These are phyloP conservation scores for Stephanodiscus triporus DNA, from an alignment of 108 stramenopile species.

Conservation along the genomic window DNA sequence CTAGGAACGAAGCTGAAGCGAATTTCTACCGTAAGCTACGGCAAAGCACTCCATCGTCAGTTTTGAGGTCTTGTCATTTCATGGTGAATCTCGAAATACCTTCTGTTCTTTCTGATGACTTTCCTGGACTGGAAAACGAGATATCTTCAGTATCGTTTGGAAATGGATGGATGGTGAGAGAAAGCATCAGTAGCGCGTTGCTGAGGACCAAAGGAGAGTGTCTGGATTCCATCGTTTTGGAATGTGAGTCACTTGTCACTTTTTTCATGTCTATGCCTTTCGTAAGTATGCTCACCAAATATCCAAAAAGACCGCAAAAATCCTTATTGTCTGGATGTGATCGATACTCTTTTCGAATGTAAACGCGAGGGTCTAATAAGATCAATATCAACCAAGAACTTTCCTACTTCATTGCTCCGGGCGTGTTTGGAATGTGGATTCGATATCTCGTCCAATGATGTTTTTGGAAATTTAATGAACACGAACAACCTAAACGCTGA, in stretches of 20 bases:
- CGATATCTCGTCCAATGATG: constrained; percentile 52
- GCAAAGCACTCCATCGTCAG: constrained; percentile 55
- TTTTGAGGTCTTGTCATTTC: constrained; percentile 51
- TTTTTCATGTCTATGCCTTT: neutral
- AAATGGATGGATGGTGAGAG: constrained; percentile 44
- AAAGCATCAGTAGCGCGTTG: constrained; percentile 42
- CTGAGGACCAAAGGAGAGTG: constrained; percentile 39
- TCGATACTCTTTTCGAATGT: constrained; percentile 64
- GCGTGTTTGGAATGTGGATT: constrained; percentile 51
- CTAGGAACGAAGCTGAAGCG: constrained; percentile 42
- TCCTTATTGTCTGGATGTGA: constrained; percentile 65
- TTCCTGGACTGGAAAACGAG: constrained; percentile 16
- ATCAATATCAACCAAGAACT: constrained; percentile 54
- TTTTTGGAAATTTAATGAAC: constrained; percentile 56
- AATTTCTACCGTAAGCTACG: constrained; percentile 48
- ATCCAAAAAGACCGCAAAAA: constrained; percentile 15
- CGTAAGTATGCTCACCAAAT: neutral
- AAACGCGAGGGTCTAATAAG: constrained; percentile 70
- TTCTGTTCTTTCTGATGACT: constrained; percentile 18
- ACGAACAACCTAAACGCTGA: constrained; percentile 32
- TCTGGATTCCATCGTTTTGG: constrained; percentile 40
- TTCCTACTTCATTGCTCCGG: constrained; percentile 41
- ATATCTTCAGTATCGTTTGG: constrained; percentile 33
- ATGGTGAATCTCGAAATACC: constrained; percentile 43
- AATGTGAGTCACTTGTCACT: constrained; percentile 28